A percentile compares a stretch with the other conserved stretches of the same genome.
These are phyloP conservation scores for Kappamyces sp. DNA, from an alignment of 192 early-diverging fungal species.

Conservation along the genomic window DNA sequence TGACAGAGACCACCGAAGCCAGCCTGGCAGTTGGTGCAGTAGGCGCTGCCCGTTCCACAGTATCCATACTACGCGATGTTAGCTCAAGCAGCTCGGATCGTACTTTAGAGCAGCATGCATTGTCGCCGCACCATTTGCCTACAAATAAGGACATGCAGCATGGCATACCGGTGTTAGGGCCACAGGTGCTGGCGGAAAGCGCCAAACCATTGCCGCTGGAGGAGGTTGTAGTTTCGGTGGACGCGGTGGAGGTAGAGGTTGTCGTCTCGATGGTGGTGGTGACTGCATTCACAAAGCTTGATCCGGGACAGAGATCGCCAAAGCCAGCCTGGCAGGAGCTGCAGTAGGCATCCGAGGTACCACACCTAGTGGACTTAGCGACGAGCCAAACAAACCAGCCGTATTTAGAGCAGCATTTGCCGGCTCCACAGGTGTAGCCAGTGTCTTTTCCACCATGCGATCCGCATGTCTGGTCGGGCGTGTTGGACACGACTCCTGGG, in stretches of 20 bases:
- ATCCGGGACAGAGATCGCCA: neutral
- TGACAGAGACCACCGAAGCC: too few species aligned
- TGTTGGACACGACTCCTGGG: too few species aligned
- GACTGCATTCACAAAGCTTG: neutral
- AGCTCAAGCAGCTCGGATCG: too few species aligned
- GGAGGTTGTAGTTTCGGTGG: constrained; percentile 16
- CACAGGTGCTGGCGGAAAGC: too few species aligned
- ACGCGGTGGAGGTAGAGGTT: constrained; percentile 37
- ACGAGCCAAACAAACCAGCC: constrained; percentile 11
- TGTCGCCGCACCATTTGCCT: too few species aligned
- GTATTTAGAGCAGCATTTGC: constrained; percentile 18
- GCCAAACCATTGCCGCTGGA: constrained; percentile 3
- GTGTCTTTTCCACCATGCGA: neutral
- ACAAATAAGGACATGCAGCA: too few species aligned
- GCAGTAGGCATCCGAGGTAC: constrained; percentile 24
- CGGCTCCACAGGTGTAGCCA: constrained; percentile 5
- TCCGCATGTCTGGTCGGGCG: too few species aligned
- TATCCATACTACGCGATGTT: too few species aligned
- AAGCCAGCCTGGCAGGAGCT: neutral
- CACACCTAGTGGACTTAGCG: constrained; percentile 17
- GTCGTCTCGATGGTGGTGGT: constrained; percentile 28
- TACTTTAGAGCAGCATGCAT: too few species aligned
- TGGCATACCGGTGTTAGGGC: too few species aligned
- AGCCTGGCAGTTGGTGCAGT: too few species aligned
- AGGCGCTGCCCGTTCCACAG: too few species aligned